Percentiles rank a stretch among this genome's conserved stretches.
phyloP scores from a whole-genome alignment of 345 rosid species.

The Eutrema japonicum region DNA sequence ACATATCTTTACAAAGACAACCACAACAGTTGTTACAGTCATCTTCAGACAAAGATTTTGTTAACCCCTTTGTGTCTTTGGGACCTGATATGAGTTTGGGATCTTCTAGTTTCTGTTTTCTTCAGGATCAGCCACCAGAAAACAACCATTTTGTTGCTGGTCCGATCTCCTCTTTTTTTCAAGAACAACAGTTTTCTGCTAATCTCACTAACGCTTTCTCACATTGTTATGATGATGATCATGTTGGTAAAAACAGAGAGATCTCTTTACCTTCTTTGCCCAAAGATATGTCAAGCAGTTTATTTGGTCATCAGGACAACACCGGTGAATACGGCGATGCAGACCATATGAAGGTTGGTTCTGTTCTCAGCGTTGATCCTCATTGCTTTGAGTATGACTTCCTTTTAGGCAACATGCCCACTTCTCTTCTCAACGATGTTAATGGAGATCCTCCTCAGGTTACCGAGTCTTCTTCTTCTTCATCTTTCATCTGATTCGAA shows the following conservation, averaged over 20 bases:
- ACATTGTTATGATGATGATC: conserved; percentile 24
- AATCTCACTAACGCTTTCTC: conserved; percentile 24
- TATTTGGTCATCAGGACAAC: conserved; percentile 26
- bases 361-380: conserved; percentile 14
- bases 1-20: conserved; percentile 46
- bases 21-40: conserved; percentile 48
- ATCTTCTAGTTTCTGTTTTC: conserved; percentile 31
- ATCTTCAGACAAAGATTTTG: conserved; percentile 40
- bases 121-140: conserved; percentile 28
- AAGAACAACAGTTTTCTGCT: conserved; percentile 30
- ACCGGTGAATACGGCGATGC: not conserved
- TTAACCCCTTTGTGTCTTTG: conserved; percentile 23
- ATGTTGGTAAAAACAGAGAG: conserved; percentile 10
- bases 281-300: conserved; percentile 37
- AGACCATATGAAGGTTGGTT: conserved; percentile 20
- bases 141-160: not conserved
- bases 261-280: conserved; percentile 34
- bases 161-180: conserved; percentile 13
- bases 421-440: conserved; percentile 34
- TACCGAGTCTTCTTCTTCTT: conserved; percentile 24
- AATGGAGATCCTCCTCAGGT: conserved; percentile 31
- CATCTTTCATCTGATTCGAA: conserved; percentile 33
- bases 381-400: conserved; percentile 30
- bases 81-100: conserved; percentile 27
- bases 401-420: conserved; percentile 17